Conservation (phyloP, 257 asterid genomes). For the Nicotiana paniculata region DNA sequence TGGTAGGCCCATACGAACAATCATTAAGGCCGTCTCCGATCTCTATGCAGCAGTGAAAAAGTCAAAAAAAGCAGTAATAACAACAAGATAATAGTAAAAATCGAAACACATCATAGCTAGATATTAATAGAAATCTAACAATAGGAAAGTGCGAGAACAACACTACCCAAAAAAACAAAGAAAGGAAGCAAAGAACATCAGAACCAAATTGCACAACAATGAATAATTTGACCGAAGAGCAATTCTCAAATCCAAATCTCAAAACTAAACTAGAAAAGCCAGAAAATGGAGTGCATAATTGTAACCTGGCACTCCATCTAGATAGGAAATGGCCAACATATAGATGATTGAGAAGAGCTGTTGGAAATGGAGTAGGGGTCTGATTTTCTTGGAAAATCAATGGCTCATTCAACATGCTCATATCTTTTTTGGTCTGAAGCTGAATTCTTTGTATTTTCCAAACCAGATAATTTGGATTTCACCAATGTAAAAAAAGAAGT, state of each 20-base stretch:
- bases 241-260: background rate
- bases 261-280: background rate
- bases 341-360: constrained; percentile 45
- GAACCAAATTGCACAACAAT: background rate
- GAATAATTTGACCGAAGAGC: background rate
- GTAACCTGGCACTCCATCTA: constrained; percentile 97
- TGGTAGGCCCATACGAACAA: too few relatives aligned
- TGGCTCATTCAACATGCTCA: constrained; percentile 17
- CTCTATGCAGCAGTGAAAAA: too few relatives aligned
- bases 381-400: constrained; percentile 18
- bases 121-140: background rate
- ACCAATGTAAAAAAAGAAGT: background rate
- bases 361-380: constrained; percentile 20
- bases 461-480: background rate
- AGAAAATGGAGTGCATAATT: background rate
- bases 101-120: too few relatives aligned
- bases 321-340: constrained; percentile 85
- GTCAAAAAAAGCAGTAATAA: too few relatives aligned
- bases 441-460: background rate
- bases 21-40: too few relatives aligned
- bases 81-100: too few relatives aligned
- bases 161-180: background rate
- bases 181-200: background rate
- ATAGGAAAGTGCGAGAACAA: background rate
- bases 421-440: background rate